A percentile compares a stretch with the other conserved stretches of the same genome.
These are phyloP conservation scores for Eucalyptus grandis DNA, from an alignment of 345 rosid species.

Conservation along the genomic window DNA sequence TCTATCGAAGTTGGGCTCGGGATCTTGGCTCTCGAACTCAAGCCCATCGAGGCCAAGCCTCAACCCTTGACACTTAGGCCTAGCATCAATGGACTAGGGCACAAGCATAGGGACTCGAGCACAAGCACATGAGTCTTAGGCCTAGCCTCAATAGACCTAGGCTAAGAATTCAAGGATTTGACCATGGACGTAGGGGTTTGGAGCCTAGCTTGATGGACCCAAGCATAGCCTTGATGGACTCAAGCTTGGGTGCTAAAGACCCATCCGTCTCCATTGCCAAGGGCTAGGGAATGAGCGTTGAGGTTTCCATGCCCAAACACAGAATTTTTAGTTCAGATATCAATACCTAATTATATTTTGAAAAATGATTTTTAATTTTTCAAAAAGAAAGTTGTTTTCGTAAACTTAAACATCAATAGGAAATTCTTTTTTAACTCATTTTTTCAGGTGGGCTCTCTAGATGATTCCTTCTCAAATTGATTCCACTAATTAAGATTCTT, in stretches of 20 bases:
- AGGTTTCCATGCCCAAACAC: accelerated
- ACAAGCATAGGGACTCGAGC: neutral
- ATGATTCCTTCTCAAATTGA: too few relatives aligned
- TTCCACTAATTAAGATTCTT: neutral
- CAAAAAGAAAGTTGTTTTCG: too few relatives aligned
- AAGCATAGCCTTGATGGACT: neutral
- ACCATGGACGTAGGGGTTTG: neutral
- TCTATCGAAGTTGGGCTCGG: accelerated
- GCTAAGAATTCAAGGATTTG: accelerated
- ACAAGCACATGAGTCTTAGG: neutral
- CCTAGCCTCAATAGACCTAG: neutral
- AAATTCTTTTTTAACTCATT: too few relatives aligned
- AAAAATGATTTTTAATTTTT: too few relatives aligned
- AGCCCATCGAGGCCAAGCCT: accelerated
- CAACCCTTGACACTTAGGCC: neutral
- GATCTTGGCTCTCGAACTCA: neutral
- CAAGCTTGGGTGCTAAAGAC: accelerated
- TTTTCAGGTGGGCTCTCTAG: neutral
- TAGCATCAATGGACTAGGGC: neutral
- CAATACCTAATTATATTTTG: accelerated
- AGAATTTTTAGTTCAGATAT: accelerated
- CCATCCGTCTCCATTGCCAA: accelerated
- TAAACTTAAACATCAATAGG: too few relatives aligned
- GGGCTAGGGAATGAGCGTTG: neutral
- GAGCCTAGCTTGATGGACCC: accelerated